phyloP scores from a whole-genome alignment of 192 early-diverging fungal genomes.

The Geranomyces variabilis region DNA sequence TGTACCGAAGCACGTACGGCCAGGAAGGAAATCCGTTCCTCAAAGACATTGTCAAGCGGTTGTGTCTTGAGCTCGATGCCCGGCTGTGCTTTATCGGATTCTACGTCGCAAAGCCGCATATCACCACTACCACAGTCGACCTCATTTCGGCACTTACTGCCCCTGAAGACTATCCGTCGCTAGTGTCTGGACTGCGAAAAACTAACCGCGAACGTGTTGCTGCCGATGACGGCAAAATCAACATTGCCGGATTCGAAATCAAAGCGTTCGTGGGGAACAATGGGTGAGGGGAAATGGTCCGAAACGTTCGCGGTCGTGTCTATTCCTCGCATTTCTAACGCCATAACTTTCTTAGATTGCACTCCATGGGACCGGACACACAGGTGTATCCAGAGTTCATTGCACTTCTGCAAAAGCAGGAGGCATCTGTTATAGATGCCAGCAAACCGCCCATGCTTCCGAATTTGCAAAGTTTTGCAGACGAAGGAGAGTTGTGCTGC shows the following conservation, averaged over 20 bases:
- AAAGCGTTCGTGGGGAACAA: background rate
- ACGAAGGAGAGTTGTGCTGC: background rate
- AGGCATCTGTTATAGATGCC: slow-evolving; percentile 1
- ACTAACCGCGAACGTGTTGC: background rate
- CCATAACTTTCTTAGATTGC: background rate
- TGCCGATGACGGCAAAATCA: background rate
- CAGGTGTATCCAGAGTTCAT: background rate
- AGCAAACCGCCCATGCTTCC: background rate
- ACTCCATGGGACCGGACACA: background rate
- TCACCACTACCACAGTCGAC: slow-evolving; percentile 14
- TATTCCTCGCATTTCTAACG: background rate
- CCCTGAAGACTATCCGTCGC: slow-evolving; percentile 6
- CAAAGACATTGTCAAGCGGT: background rate
- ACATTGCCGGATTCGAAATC: slow-evolving; percentile 1
- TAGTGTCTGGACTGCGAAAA: slow-evolving; percentile 6
- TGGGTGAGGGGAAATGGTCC: background rate
- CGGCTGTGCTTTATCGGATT: slow-evolving; percentile 15
- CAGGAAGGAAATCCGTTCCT: background rate
- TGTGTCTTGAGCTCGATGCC: background rate
- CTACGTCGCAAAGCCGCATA: slow-evolving; percentile 6
- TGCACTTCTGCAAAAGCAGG: background rate
- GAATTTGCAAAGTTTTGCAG: background rate
- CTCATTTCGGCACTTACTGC: slow-evolving; percentile 14
- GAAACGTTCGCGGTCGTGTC: too few relatives aligned
- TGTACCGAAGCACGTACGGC: slow-evolving; percentile 8